Base-by-base conservation (phyloP, 805 yeast genomes). In the Ogataea ganodermae region DNA sequence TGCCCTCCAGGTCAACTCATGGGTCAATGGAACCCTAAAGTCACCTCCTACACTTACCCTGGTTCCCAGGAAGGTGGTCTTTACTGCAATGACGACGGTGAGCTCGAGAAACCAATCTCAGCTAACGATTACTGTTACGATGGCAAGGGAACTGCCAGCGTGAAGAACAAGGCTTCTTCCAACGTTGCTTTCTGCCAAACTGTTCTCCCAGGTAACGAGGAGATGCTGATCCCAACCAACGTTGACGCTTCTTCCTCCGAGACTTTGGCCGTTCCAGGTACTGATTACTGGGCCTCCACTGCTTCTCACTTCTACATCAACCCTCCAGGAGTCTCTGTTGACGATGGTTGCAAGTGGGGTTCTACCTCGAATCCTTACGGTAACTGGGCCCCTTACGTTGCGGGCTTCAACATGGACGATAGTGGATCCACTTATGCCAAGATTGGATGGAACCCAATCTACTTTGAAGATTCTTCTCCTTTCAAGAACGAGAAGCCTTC, bases 361-460 rank as follows among this genome's bases (percentile, higher is more conserved):
- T 68, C 84, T 14, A 74, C 74, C 24, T 67, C 72, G 41, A 71
- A 85, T 50, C 84, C 94, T 14, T 72, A 73, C 55, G 97, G 97
- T 49, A 89, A 89, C 76, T 90, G 96, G 96, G 70, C 96, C 13
- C 96, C 96, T 22, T 89, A 88, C 58, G 96, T 90, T 53, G 95
- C 94, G 13, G 97, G 97, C 54, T 89, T 91, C 51, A 89, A 89
- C 72, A 80, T 80, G 74, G 96, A 88, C 65, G 68, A 66, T 51
- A 68, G 61, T 49, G 84, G 88, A 26, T 78, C 79, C 64, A 89
- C 96, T 3, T 89, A 56, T 64, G 88, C 87, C 55, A 90, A 88
- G 69, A 79, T 89, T 63, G 96, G 92, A 38, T 89, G 96, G 96
- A 89, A 89, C 67, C 96, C 97, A 13, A 78, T 85, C 47, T 87